Conservation (phyloP, 306 rosid species). For the Sphenostylis stenocarpa region DNA sequence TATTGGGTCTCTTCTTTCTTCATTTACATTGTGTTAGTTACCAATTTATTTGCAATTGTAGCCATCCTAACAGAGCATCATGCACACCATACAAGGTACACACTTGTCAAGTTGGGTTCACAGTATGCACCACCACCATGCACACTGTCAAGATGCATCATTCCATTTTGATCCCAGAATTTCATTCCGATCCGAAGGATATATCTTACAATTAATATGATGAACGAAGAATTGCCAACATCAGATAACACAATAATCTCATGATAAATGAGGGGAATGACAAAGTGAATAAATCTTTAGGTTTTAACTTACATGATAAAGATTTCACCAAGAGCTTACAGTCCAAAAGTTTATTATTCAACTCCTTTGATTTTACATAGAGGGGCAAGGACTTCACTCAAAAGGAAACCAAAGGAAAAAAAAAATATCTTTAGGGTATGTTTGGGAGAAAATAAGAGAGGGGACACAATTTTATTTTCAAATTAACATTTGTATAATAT, state of each 20-base stretch:
- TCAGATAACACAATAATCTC: neutral
- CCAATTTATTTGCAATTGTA: neutral
- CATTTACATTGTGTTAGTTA: neutral
- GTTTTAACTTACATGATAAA: no score
- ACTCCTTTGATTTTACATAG: slow-evolving; percentile 3
- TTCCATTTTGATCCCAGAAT: slow-evolving; percentile 13
- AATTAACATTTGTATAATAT: no score
- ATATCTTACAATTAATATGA: slow-evolving; percentile 2
- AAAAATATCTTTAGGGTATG: neutral
- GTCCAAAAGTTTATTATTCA: slow-evolving; percentile 7
- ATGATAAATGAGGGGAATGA: neutral
- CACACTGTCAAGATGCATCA: neutral
- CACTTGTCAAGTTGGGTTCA: neutral
- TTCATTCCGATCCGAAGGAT: neutral
- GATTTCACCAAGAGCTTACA: neutral
- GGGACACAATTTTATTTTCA: neutral
- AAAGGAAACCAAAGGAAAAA: neutral
- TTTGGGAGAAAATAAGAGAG: neutral
- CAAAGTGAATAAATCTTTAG: neutral
- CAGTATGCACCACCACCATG: neutral
- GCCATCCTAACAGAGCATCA: neutral
- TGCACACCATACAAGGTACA: neutral
- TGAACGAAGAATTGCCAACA: slow-evolving; percentile 9
- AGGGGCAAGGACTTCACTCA: neutral
- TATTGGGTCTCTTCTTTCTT: slow-evolving; percentile 9